Base-by-base conservation (phyloP, 1,284 basidiomycete genomes). In the Athelia psychrophila region DNA sequence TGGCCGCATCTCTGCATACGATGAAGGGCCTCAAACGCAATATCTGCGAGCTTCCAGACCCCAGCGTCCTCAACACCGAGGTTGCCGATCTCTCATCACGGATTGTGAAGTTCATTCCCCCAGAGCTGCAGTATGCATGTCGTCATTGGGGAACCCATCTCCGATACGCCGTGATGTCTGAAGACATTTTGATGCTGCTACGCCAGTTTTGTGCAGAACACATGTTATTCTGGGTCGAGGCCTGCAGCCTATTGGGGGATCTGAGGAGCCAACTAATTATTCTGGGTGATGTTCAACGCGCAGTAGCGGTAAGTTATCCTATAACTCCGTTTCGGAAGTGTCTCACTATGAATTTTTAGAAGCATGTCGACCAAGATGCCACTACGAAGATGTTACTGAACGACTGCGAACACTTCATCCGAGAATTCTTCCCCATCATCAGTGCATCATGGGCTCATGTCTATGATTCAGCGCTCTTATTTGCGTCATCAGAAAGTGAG, bases 201-300 rank as follows among this genome's bases (percentile, higher is more conserved):
- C 8, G 24, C 24, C 19, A 6, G n/a, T 46, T 46, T n/a, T 23
- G 19, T 27, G 4, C 22, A 10, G 16, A 46, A 24, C 24, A 46
- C 24, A 8, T 46, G 10, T 27, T 46, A 10, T 27, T 19, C 25
- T 46, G 44, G 44, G 44, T 46, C 10, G 44, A 46, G 24, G 16
- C 16, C 8, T 46, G 19, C 25, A 46, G 44, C n/a, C 44, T 46
- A 5, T 46, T 46, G 44, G 44, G 44, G 5, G 44, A 46, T 27
- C 19, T 46, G 20, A 22, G 25, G 24, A 42, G n/a, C n/a, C 20
- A 18, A 16, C 38, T 42, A 6, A n/a, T 42, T 8, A 5, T 22
- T 9, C n/a, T 42, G 38, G n/a, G 20, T n/a, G 20, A 42, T 8
- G 38, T 22, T 6, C 38, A 22, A 22, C 16, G 20, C 8, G 38